Evolutionary conservation across 2,329 filamentous ascomycete species (phyloP), one percentile per base, ranked within the genome.

Genomic region (Sphaerostilbella broomeana): DNA sequence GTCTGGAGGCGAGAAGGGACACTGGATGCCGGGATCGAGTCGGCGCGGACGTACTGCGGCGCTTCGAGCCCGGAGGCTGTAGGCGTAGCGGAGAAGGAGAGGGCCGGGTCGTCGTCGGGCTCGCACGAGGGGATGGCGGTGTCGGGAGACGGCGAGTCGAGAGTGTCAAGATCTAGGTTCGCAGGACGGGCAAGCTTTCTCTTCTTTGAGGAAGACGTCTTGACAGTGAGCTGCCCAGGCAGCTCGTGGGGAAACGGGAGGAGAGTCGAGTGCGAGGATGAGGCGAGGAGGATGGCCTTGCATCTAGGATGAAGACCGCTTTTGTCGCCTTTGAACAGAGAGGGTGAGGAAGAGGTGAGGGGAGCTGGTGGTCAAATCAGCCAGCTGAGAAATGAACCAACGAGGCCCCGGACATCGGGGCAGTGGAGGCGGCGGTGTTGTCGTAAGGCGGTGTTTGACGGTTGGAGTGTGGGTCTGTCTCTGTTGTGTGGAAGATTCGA

Each of bases 171-270:
- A 58, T 72, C 65, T 57, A 61, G 58, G 51, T 62, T 59, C 47
- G 62, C 59, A 57, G 62, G 66, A 52, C 68, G 71, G 56, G 64
- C 68, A 55, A 81, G 73, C 73, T 77, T 81, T 71, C 77, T 73
- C 77, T 81, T 82, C 77, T 81, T 82, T 73, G 67, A 71, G 69
- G 76, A 81, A 77, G 77, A 81, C 78, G 78, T 82, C 64, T 73
- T 82, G 78, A 74, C 69, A 61, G 71, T 65, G 78, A 81, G 78
- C 78, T 80, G 77, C 77, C 60, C 60, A 52, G 54, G 75, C 75
- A 79, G 75, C 75, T 79, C 75, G 63, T 54, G 56, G 50, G 35
- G 31, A 28, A 38, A 44, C 24, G 40, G 30, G 36, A 32, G 30
- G 40, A 36, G 36, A 37, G 22, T 22, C 29, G 38, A 25, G 36